Conservation (phyloP, 495 filamentous ascomycete species). For the Pseudomonodictys pantanalensis region DNA sequence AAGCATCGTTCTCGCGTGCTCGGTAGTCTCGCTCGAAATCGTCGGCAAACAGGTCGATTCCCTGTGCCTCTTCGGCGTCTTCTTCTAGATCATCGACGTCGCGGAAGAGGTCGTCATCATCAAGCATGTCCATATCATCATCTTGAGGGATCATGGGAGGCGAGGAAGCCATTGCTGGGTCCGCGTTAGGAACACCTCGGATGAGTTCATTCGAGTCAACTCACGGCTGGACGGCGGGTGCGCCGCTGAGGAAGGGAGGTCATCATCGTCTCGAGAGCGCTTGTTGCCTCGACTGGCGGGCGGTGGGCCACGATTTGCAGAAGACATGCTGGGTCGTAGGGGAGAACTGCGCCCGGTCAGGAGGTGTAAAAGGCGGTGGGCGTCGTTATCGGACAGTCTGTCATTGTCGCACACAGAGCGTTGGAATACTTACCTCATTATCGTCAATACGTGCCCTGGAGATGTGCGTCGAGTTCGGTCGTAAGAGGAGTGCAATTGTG, state of each 20-base stretch:
- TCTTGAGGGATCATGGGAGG: conserved; percentile 59
- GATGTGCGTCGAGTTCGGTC: neutral
- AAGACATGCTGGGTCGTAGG: conserved; percentile 76
- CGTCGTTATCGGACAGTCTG: conserved; percentile 3
- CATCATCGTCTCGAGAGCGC: conserved; percentile 78
- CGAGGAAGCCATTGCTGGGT: conserved; percentile 53
- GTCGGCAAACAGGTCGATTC: conserved; percentile 89
- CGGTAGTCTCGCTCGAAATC: conserved; percentile 83
- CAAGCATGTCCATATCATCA: conserved; percentile 64
- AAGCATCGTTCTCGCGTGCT: conserved; percentile 60
- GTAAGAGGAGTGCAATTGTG: neutral
- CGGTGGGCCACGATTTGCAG: conserved; percentile 74
- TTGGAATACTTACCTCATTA: conserved; percentile 40
- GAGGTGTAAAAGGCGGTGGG: conserved; percentile 10
- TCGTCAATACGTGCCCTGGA: conserved; percentile 7
- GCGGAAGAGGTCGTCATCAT: conserved; percentile 67
- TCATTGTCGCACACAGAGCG: neutral
- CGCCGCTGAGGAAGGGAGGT: conserved; percentile 62
- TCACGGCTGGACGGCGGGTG: conserved; percentile 69
- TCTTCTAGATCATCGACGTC: conserved; percentile 95
- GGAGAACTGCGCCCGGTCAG: conserved; percentile 60
- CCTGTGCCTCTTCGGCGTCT: conserved; percentile 89
- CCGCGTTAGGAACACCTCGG: too few relatives aligned
- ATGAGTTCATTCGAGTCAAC: too few relatives aligned
- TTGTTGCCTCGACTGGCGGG: conserved; percentile 64